A percentile compares a stretch with the other conserved stretches of the same genome.
phyloP scores from a whole-genome alignment of 2,329 filamentous ascomycete genomes.

The Scedosporium aurantiacum region DNA sequence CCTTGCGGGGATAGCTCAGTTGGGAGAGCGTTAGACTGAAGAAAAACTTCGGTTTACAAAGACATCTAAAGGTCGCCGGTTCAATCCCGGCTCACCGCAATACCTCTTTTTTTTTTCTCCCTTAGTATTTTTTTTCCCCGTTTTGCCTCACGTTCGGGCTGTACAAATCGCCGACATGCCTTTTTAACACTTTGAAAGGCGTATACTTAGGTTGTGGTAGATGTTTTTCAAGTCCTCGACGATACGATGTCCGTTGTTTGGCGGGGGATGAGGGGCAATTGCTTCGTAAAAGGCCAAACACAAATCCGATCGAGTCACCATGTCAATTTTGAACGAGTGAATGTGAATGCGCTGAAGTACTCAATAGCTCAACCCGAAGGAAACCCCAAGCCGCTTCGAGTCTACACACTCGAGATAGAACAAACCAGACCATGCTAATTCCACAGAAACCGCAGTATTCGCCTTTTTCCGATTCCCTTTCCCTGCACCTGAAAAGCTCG shows the following conservation, averaged over 20 bases:
- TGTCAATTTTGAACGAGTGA: too few species aligned
- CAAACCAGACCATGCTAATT: neutral
- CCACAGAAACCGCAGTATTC: neutral
- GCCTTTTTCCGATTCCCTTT: neutral
- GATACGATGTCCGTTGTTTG: too few species aligned
- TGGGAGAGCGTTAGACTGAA: conserved; percentile 2
- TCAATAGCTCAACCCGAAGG: too few species aligned
- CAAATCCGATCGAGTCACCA: too few species aligned
- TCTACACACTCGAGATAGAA: too few species aligned
- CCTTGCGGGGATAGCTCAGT: neutral
- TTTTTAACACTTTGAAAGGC: too few species aligned
- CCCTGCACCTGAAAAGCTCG: neutral
- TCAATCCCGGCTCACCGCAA: conserved; percentile 2
- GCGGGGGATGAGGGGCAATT: too few species aligned
- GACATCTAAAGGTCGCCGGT: conserved; percentile 1
- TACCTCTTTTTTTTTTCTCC: neutral
- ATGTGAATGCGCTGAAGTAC: too few species aligned
- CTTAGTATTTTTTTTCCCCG: conserved; percentile 6
- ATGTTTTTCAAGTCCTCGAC: too few species aligned
- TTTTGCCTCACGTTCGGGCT: neutral
- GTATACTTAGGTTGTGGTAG: too few species aligned
- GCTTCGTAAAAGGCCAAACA: too few species aligned
- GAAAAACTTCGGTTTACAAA: neutral
- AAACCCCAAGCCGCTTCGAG: too few species aligned
- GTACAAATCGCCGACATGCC: neutral